A percentile compares a stretch with the other conserved stretches of the same genome.
Conservation (phyloP, 495 filamentous ascomycete species). For the Articulospora tetracladia region DNA sequence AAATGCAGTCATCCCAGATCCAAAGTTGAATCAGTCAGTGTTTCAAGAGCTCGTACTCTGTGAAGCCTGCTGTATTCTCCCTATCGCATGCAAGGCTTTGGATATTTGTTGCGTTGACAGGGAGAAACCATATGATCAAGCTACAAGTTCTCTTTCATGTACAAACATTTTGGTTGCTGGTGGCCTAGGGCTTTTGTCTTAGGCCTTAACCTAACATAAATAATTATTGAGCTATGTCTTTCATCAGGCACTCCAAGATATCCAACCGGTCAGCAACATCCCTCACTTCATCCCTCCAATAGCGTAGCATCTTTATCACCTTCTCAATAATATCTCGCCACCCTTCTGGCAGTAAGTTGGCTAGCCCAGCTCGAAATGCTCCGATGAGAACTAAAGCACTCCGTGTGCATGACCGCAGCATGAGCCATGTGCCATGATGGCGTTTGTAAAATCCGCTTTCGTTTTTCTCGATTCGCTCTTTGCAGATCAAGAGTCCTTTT, state of each 20-base stretch:
- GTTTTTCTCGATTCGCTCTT: slow-evolving; percentile 33
- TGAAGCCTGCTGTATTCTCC: too few relatives aligned
- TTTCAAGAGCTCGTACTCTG: too few relatives aligned
- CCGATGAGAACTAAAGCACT: slow-evolving; percentile 14
- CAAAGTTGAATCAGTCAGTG: too few relatives aligned
- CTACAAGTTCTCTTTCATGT: too few relatives aligned
- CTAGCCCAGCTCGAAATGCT: background rate
- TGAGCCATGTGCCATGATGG: slow-evolving; percentile 41
- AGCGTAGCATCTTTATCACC: slow-evolving; percentile 6
- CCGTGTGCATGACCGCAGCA: slow-evolving; percentile 31
- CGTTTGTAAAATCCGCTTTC: slow-evolving; percentile 35
- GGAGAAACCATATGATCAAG: too few relatives aligned
- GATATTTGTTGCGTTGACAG: too few relatives aligned
- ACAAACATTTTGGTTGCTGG: too few relatives aligned
- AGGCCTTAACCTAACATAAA: too few relatives aligned
- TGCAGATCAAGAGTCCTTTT: slow-evolving; percentile 17
- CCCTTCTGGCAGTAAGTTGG: background rate
- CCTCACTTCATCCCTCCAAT: slow-evolving; percentile 8
- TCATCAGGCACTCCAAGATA: slow-evolving; percentile 4
- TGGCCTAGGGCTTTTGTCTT: too few relatives aligned
- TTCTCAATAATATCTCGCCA: slow-evolving; percentile 1
- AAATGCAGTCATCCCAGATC: too few relatives aligned
- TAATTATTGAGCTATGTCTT: too few relatives aligned
- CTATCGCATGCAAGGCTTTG: too few relatives aligned
- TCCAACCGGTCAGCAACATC: background rate